These are phyloP conservation scores for Solanum commersonii DNA, from an alignment of 257 asterid species.

Conservation along the genomic window DNA sequence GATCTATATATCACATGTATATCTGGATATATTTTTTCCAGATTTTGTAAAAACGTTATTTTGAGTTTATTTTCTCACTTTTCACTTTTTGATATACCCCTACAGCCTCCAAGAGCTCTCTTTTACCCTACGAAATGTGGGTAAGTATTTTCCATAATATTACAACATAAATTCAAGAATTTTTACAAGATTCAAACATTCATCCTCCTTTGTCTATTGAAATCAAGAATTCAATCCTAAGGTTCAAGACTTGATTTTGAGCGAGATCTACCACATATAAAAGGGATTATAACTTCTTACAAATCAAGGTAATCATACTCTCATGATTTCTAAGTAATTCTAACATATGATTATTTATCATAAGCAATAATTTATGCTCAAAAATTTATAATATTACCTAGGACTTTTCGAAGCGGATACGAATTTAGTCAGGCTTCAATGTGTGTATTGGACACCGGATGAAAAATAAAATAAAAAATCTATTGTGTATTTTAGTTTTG, in stretches of 20 bases:
- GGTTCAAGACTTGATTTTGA: background rate
- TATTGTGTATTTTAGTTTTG: background rate
- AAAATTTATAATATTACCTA: background rate
- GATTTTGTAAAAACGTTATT: no score
- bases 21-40: no score
- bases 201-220: background rate
- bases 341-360: background rate
- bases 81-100: background rate
- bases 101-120: background rate
- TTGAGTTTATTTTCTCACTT: no score
- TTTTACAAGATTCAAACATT: background rate
- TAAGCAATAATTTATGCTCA: background rate
- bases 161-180: background rate
- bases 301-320: background rate
- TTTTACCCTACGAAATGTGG: background rate
- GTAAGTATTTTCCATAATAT: background rate
- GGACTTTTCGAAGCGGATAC: accelerated
- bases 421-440: accelerated
- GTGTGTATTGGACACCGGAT: background rate
- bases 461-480: no score
- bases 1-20: background rate
- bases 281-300: background rate
- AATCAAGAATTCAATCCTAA: background rate
- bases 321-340: background rate
- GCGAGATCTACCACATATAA: background rate